Evolutionary conservation across 2,329 filamentous ascomycete genomes (phyloP).

Genomic region (Diplocarpon rosae): DNA sequence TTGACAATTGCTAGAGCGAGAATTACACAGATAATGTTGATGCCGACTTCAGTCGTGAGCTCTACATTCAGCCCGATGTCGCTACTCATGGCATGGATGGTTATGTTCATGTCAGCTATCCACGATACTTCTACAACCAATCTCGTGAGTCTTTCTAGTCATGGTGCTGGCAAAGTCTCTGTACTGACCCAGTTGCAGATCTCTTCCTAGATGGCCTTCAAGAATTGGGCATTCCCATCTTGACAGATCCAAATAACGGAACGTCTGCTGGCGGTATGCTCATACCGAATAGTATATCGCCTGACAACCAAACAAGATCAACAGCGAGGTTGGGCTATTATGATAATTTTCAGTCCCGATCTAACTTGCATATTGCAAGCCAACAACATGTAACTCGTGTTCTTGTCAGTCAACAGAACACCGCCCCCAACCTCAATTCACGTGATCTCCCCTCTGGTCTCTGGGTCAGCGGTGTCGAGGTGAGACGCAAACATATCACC

Average conservation of each 20-base stretch:
- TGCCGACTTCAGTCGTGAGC: slow-evolving; percentile 24
- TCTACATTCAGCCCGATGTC: slow-evolving; percentile 28
- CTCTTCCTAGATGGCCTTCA: slow-evolving; percentile 9
- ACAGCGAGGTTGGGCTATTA: slow-evolving; percentile 24
- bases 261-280: slow-evolving; percentile 4
- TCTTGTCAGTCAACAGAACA: slow-evolving; percentile 26
- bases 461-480: slow-evolving; percentile 30
- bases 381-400: slow-evolving; percentile 27
- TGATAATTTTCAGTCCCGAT: slow-evolving; percentile 3
- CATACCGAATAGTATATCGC: slow-evolving; percentile 2
- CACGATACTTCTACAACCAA: slow-evolving; percentile 29
- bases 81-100: slow-evolving; percentile 29
- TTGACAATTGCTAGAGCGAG: not conserved
- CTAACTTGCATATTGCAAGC: slow-evolving; percentile 27
- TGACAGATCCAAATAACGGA: not conserved
- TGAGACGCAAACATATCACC: slow-evolving; percentile 13
- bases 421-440: slow-evolving; percentile 5
- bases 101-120: slow-evolving; percentile 31
- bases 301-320: slow-evolving; percentile 6
- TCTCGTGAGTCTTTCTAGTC: slow-evolving; percentile 16
- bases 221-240: slow-evolving; percentile 1
- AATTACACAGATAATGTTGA: slow-evolving; percentile 29
- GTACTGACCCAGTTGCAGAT: not conserved
- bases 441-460: slow-evolving; percentile 8
- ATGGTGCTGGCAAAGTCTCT: not conserved